Base-by-base conservation (phyloP, 495 filamentous ascomycete species). In the Hypoxylon fragiforme region DNA sequence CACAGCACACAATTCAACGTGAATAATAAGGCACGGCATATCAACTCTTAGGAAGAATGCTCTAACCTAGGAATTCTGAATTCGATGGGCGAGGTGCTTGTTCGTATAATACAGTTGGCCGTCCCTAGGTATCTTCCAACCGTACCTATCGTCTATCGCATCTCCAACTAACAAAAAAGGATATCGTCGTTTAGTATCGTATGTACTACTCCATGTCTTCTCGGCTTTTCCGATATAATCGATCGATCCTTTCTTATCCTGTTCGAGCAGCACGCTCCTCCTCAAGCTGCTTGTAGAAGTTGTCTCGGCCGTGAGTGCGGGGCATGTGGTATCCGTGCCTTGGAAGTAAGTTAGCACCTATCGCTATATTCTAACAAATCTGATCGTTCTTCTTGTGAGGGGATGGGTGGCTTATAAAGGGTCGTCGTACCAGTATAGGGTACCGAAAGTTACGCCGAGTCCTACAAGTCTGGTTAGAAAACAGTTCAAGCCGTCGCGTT, bases 271-370 rank as follows among this genome's bases (percentile, higher is more conserved):
- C 73, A 44, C 75, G 75, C 52, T 73, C 53, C 50, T 71, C 74
- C 67, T 79, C 76, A 34, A 78, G 65, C 58, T 76, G 63, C 50
- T 63, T 65, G 68, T 77, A 77, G 72, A 68, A 73, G 48, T 57
- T 56, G 65, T 79, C 76, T 56, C 76, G 76, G 36, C 68, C 71
- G 57, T 73, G 57, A 58, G 72, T 77, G 54, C 76, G 76, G 21
- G 76, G 76, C 46, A 77, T 68, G 67, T 79, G 76, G 70, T 68
- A 79, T 65, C 76, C 76, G 71, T 77, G 77, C 76, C 76, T 79
- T 56, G 28, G 11, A 39, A 14, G 2, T 7, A 14, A 39, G 65
- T 66, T 67, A 64, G 68, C 15, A 18, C 6, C 14, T 16, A 15
- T 19, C 3, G 18, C 15, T 14, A 18, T 19, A 11, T 16, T 4